Evolutionary conservation across 176 grass and related monocot genomes (phyloP), one percentile per base, ranked within the genome.

Genomic region (Carex myosuroides): DNA sequence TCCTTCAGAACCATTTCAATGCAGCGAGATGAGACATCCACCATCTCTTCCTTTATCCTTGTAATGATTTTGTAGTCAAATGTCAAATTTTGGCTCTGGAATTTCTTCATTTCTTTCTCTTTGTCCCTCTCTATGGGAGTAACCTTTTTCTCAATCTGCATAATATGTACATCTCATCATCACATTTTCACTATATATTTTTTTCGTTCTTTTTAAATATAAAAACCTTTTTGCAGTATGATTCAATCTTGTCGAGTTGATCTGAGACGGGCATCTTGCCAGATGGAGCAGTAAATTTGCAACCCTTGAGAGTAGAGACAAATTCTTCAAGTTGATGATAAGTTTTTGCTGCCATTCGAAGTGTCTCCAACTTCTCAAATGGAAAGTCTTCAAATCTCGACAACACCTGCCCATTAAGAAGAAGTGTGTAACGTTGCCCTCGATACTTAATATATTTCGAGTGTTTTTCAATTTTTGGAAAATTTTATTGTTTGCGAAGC

Each of bases 181-280:
- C 24, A 33, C 7, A 56, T 56, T 44, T 53, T 77, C 20, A 8
- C 17, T 9, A 24, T 39, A 6, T 5, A 17, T 54, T 77, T 14
- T 32, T 12, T 29, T 54, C 50, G 0, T 26, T 76, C 55, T 33
- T 17, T 20, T 26, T 32, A n/a, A 8, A 17, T 62, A 44, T 82
- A 82, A 29, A 48, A 65, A 83, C 62, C 80, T 65, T 64, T 41
- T 64, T 83, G 61, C 33, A 83, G 59, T 83, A 83, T 3, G 57
- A 65, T 35, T 67, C 80, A 55, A 83, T 83, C 39, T 53, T 83
- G 80, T 83, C 10, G 42, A 83, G 62, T 52, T 83, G 80, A 67
- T 68, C 61, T 18, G 39, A 50, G 46, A 54, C 10, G 0, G 62
- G 61, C 21, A 68, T 29, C 26, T 68, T 42, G 6, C 61, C 60